Evolutionary conservation across 306 rosid genomes (phyloP).

Genomic region (Hippophae gyantsensis): DNA sequence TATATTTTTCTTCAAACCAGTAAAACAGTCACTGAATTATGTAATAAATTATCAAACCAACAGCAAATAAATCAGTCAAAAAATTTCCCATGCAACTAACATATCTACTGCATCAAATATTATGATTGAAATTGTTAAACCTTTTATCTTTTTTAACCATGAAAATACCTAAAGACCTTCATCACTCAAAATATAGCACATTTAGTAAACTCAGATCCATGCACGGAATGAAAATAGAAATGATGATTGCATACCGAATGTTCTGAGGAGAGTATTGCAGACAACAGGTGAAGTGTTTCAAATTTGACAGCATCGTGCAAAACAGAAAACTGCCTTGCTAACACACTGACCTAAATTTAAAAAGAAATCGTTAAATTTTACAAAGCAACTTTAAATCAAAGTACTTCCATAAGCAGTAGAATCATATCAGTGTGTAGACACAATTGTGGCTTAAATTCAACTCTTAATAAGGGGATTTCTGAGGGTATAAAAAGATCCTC

Average conservation of each 20-base stretch:
- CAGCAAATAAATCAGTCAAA: neutral
- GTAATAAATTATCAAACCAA: neutral
- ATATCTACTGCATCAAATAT: conserved; percentile 10
- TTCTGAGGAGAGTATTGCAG: conserved; percentile 48
- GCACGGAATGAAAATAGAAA: conserved; percentile 4
- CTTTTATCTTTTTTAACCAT: conserved; percentile 7
- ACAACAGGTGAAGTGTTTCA: conserved; percentile 67
- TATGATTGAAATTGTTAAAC: conserved; percentile 8
- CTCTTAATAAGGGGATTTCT: neutral
- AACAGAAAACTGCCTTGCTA: conserved; percentile 67
- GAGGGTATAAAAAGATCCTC: conserved; percentile 23
- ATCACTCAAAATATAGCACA: conserved; percentile 4
- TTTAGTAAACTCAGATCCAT: neutral
- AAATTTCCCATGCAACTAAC: neutral
- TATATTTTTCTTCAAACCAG: too few relatives aligned
- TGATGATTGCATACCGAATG: conserved; percentile 39
- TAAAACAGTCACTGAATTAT: too few relatives aligned
- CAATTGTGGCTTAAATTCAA: too few relatives aligned
- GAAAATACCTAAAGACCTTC: neutral
- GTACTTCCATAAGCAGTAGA: conserved; percentile 2
- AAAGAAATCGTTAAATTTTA: conserved; percentile 9
- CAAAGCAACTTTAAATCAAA: neutral
- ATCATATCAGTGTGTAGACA: neutral
- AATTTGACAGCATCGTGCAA: conserved; percentile 70
- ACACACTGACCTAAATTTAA: conserved; percentile 41